Base-by-base conservation (phyloP, 371 early-diverging fungal genomes). In the Mortierella sp. region DNA sequence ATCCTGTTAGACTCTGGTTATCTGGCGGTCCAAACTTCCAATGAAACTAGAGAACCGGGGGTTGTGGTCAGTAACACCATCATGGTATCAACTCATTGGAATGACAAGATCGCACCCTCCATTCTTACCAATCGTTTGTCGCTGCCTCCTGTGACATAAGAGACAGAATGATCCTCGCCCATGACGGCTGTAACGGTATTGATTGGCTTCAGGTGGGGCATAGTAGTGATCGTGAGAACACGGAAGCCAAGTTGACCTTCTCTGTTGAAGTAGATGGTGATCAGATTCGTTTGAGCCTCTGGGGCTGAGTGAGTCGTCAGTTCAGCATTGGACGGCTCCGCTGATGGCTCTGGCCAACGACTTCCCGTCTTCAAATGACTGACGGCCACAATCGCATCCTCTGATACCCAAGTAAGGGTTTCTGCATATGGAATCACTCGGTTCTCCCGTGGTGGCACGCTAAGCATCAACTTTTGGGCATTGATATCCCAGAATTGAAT, bases 371-470 rank as follows among this genome's bases (percentile, higher is more conserved):
- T 67, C 51, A 73, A 34, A 47, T 67, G 73, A 24, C 73, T 73
- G n/a, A 63, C 59, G 0, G 60, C 73, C 3, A 63, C 63, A 40
- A 73, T 37, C 3, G 66, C 57, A 37, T 73, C 59, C 43, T 67
- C 67, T 0, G 55, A 41, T 2, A 67, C 60, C 73, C 73, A 73
- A 13, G 58, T 44, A 21, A 73, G 28, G 1, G 63, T 24, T 39
- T 73, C 73, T 2, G 73, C 29, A 40, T 59, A 73, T 1, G 73
- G 73, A 16, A 73, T 66, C n/a, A 67, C 61, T 4, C 63, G 63
- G 7, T 53, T 27, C 21, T 50, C 45, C 16, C 28, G 49, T 4
- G 57, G 19, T 3, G 47, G 41, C 28, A 59, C 19, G 9, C 46
- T 31, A 7, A 64, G 21, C 4, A 59, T 14, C 2, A 34, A 21